Evolutionary conservation across 2,329 filamentous ascomycete species (phyloP).

Genomic region (Gnomoniopsis sp.): DNA sequence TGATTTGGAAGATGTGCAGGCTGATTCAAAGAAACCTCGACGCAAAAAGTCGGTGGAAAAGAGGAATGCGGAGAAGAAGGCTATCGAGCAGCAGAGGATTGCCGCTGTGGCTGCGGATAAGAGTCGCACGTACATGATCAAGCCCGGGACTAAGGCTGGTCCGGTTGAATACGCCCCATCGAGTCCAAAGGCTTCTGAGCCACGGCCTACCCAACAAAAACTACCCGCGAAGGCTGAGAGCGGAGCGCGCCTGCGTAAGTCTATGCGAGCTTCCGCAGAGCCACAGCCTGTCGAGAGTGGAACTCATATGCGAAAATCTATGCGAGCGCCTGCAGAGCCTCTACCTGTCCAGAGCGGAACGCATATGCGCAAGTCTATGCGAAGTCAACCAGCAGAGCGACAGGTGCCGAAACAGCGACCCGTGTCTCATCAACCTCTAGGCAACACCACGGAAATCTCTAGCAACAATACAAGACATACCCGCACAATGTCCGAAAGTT

Average conservation of each 20-base stretch:
- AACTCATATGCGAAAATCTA: neutral
- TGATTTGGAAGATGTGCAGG: constrained; percentile 36
- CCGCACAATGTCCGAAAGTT: constrained; percentile 8
- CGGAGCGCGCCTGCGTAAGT: constrained; percentile 39
- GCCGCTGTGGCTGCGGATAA: constrained; percentile 6
- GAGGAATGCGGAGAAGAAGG: constrained; percentile 36
- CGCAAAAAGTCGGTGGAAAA: constrained; percentile 39
- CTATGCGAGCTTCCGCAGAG: constrained; percentile 37
- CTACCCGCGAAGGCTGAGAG: constrained; percentile 19
- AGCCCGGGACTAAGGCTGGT: constrained; percentile 25
- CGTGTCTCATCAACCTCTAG: constrained; percentile 12
- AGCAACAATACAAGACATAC: constrained; percentile 6
- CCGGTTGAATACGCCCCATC: constrained; percentile 13
- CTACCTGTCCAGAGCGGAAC: constrained; percentile 19
- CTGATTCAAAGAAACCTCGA: constrained; percentile 33
- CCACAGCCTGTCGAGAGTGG: constrained; percentile 19
- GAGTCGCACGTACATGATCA: constrained; percentile 28
- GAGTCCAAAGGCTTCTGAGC: neutral
- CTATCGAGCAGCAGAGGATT: constrained; percentile 34
- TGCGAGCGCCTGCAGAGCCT: neutral
- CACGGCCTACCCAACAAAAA: constrained; percentile 8
- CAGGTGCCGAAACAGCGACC: constrained; percentile 2
- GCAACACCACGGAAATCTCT: neutral
- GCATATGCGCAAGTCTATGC: constrained; percentile 1
- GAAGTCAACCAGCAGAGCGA: constrained; percentile 11